Conservation (phyloP, 2,329 filamentous ascomycete species). For the Fusarium penzigii region DNA sequence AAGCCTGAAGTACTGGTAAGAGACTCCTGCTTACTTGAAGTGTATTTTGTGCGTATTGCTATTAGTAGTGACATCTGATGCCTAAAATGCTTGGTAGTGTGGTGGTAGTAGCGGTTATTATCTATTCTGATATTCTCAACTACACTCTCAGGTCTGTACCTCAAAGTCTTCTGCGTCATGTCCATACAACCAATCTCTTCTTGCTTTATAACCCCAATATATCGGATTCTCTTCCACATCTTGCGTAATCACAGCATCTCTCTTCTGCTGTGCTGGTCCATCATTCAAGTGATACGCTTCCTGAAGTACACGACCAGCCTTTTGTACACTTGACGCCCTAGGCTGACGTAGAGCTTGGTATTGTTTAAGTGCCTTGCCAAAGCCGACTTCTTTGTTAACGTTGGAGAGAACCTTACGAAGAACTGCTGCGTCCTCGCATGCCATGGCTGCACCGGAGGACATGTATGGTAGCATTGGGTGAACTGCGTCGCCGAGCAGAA, state of each 20-base stretch:
- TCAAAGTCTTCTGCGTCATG: neutral
- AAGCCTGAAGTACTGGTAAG: too few relatives aligned
- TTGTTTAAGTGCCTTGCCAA: neutral
- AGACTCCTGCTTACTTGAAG: too few relatives aligned
- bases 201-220: neutral
- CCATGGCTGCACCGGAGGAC: neutral
- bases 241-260: neutral
- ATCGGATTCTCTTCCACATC: neutral
- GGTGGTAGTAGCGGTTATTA: too few relatives aligned
- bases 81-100: too few relatives aligned
- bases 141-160: neutral
- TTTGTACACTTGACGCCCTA: neutral
- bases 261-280: neutral
- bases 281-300: neutral
- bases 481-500: constrained; percentile 8
- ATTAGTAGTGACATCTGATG: too few relatives aligned
- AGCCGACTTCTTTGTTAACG: neutral
- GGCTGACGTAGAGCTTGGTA: neutral
- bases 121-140: too few relatives aligned
- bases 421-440: neutral
- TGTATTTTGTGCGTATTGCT: too few relatives aligned
- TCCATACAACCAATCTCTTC: neutral
- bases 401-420: neutral
- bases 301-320: neutral
- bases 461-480: constrained; percentile 7